Evolutionary conservation across 176 grass and related monocot genomes (phyloP).

Genomic region (Rhynchospora pubera): DNA sequence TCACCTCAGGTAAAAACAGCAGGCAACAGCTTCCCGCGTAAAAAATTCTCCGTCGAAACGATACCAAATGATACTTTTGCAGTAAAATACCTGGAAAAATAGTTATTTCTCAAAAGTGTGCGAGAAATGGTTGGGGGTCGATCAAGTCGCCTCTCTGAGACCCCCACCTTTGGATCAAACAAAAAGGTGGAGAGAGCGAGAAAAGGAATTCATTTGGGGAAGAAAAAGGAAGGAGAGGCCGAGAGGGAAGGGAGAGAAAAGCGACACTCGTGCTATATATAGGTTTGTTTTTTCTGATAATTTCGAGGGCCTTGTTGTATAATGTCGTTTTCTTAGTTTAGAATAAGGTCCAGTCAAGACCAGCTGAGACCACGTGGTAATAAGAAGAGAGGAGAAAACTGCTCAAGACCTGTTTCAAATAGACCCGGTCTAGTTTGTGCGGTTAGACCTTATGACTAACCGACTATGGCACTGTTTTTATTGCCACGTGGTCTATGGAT

Average conservation of each 20-base stretch:
- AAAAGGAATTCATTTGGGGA: neutral
- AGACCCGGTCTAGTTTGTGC: slow-evolving; percentile 2
- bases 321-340: slow-evolving; percentile 11
- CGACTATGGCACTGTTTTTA: neutral
- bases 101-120: neutral
- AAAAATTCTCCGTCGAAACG: neutral
- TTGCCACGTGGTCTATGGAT: neutral
- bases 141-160: slow-evolving; percentile 2
- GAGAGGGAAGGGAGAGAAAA: neutral
- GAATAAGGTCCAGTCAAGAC: slow-evolving; percentile 9
- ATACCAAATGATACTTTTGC: neutral
- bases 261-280: slow-evolving; percentile 6
- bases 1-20: slow-evolving; percentile 5
- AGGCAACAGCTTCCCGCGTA: neutral
- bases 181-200: neutral
- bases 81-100: neutral
- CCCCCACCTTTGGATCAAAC: slow-evolving; percentile 7
- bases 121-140: neutral
- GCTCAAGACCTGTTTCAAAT: neutral
- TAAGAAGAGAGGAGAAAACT: neutral
- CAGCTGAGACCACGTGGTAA: slow-evolving; percentile 23
- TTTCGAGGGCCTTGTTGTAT: neutral
- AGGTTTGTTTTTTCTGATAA: slow-evolving; percentile 5
- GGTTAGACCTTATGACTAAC: neutral
- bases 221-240: neutral